Evolutionary conservation across 1,284 basidiomycete species (phyloP).

Genomic region (Irpex sp.): DNA sequence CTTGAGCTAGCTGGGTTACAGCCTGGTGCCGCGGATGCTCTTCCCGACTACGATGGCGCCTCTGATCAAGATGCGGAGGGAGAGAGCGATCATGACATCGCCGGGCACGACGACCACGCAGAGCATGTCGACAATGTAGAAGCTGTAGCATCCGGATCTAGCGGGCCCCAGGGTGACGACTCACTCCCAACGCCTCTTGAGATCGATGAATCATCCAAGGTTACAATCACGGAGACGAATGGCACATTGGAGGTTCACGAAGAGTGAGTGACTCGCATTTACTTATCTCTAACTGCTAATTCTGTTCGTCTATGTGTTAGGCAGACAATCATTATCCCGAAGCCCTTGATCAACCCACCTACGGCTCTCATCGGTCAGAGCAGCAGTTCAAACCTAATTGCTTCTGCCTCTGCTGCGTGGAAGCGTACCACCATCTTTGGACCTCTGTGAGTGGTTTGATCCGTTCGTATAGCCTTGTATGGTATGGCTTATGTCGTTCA

Average conservation of each 20-base stretch:
- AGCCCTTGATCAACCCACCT: constrained; percentile 6
- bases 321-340: background rate
- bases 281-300: background rate
- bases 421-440: constrained; percentile 31
- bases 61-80: constrained; percentile 12
- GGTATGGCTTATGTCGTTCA: no score
- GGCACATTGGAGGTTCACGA: background rate
- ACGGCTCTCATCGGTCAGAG: constrained; percentile 4
- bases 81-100: constrained; percentile 10
- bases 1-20: constrained; percentile 10
- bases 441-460: constrained; percentile 26
- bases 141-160: no score
- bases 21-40: background rate
- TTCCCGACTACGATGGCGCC: constrained; percentile 2
- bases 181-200: background rate
- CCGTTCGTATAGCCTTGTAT: no score
- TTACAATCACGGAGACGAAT: background rate
- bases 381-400: background rate
- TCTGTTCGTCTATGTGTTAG: background rate
- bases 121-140: background rate
- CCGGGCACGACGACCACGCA: background rate
- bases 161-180: no score
- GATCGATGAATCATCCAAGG: background rate
- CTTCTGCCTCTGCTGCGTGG: constrained; percentile 12
- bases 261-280: background rate